Conservation (phyloP, 495 filamentous ascomycete species). For the Oleoguttula mirabilis region DNA sequence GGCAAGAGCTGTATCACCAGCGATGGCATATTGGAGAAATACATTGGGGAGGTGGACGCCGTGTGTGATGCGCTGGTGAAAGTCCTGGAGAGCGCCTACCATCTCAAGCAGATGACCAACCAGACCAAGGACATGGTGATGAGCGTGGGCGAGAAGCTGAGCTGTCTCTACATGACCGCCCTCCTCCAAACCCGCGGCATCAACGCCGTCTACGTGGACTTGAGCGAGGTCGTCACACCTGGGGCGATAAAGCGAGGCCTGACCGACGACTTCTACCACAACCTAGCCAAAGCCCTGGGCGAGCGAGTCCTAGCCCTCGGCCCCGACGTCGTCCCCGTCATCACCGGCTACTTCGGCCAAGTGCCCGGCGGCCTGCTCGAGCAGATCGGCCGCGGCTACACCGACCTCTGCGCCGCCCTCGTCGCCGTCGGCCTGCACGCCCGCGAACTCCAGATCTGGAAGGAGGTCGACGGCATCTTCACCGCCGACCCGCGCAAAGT, state of each 20-base stretch:
- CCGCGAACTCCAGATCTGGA: conserved; percentile 43
- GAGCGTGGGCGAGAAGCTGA: conserved; percentile 86
- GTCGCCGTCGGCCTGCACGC: conserved; percentile 37
- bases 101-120: conserved; percentile 58
- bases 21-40: conserved; percentile 37
- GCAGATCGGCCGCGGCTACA: conserved; percentile 40
- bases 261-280: conserved; percentile 68
- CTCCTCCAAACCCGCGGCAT: conserved; percentile 65
- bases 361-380: conserved; percentile 38
- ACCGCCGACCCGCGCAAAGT: conserved; percentile 46
- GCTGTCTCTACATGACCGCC: conserved; percentile 75
- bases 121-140: conserved; percentile 71
- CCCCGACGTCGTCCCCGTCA: conserved; percentile 33
- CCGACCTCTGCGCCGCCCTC: conserved; percentile 42
- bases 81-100: conserved; percentile 45
- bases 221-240: conserved; percentile 62
- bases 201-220: conserved; percentile 73
- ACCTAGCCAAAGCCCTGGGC: conserved; percentile 49
- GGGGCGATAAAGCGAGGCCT: conserved; percentile 48
- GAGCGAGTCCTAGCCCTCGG: conserved; percentile 58
- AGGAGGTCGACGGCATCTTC: conserved; percentile 46
- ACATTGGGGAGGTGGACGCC: conserved; percentile 49
- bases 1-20: conserved; percentile 47
- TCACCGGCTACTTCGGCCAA: conserved; percentile 38
- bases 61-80: conserved; percentile 57